Percentiles rank a stretch among this genome's conserved stretches.
Evolutionary conservation across 2,329 filamentous ascomycete species (phyloP).

Genomic region (Cladosporium sp.): DNA sequence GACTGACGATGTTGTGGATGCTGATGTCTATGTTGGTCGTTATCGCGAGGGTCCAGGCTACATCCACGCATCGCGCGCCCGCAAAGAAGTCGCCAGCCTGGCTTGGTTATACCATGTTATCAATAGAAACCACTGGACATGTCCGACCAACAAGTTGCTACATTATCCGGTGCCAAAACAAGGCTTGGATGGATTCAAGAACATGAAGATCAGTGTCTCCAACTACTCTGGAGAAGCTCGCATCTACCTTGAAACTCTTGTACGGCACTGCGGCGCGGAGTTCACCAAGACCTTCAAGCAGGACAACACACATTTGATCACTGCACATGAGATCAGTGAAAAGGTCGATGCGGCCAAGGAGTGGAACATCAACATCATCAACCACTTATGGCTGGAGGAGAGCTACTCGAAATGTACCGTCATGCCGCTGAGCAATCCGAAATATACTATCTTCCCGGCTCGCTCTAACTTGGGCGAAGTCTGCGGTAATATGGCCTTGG

Average conservation of each 20-base stretch:
- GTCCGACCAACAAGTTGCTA: slow-evolving; percentile 73
- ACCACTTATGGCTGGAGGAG: slow-evolving; percentile 96
- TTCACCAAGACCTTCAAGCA: slow-evolving; percentile 94
- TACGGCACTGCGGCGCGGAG: slow-evolving; percentile 75
- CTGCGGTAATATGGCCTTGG: slow-evolving; percentile 81
- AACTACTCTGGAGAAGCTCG: slow-evolving; percentile 96
- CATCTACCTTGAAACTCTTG: slow-evolving; percentile 87
- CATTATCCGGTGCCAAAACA: slow-evolving; percentile 81
- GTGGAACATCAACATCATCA: slow-evolving; percentile 86
- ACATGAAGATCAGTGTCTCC: slow-evolving; percentile 78
- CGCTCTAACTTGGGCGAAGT: slow-evolving; percentile 91
- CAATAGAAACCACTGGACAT: slow-evolving; percentile 82
- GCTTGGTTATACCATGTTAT: slow-evolving; percentile 94
- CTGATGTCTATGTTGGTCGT: slow-evolving; percentile 81
- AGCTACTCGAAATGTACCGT: slow-evolving; percentile 86
- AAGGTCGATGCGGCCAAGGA: slow-evolving; percentile 90
- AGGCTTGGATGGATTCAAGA: slow-evolving; percentile 75
- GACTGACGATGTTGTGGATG: slow-evolving; percentile 60
- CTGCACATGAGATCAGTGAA: slow-evolving; percentile 82
- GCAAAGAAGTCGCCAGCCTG: slow-evolving; percentile 85
- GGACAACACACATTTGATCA: slow-evolving; percentile 93
- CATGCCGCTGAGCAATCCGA: slow-evolving; percentile 65
- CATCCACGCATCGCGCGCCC: slow-evolving; percentile 65
- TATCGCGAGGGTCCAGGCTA: slow-evolving; percentile 81
- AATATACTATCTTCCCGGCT: slow-evolving; percentile 81